Evolutionary conservation across 2,329 filamentous ascomycete genomes (phyloP).

Genomic region (Keithomyces neogunnii): DNA sequence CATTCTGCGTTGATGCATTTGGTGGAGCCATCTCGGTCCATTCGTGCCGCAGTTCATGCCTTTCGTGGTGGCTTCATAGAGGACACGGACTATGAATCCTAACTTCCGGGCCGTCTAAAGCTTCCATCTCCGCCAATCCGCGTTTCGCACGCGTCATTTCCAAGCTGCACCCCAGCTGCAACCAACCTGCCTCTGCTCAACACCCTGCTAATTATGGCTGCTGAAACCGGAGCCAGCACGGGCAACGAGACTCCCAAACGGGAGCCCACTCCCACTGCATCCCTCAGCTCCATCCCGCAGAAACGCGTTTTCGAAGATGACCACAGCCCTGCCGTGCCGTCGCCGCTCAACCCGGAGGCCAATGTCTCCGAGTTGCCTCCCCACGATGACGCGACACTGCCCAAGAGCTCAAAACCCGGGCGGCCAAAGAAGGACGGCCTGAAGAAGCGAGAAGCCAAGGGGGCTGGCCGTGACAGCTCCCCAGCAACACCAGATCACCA

Average conservation of each 20-base stretch:
- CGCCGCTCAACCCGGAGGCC: conserved; percentile 63
- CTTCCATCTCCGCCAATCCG: not conserved
- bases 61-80: no score
- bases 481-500: conserved; percentile 52
- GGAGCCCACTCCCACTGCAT: conserved; percentile 30
- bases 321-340: conserved; percentile 62
- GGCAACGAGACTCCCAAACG: conserved; percentile 29
- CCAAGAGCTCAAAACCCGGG: conserved; percentile 27
- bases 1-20: not conserved
- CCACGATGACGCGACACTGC: conserved; percentile 35
- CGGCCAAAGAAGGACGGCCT: conserved; percentile 57
- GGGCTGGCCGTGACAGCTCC: conserved; percentile 37
- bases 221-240: conserved; percentile 21
- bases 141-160: not conserved
- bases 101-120: not conserved
- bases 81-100: not conserved
- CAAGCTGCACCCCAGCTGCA: not conserved
- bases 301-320: conserved; percentile 61
- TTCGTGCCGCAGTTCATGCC: not conserved
- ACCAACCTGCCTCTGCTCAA: not conserved
- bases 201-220: not conserved
- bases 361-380: conserved; percentile 29
- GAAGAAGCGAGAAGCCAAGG: conserved; percentile 61
- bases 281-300: conserved; percentile 46
- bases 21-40: not conserved